Percentiles rank a stretch among this genome's conserved stretches.
phyloP scores from a whole-genome alignment of 2,329 filamentous ascomycete genomes.

The Plenodomus lindquistii region DNA sequence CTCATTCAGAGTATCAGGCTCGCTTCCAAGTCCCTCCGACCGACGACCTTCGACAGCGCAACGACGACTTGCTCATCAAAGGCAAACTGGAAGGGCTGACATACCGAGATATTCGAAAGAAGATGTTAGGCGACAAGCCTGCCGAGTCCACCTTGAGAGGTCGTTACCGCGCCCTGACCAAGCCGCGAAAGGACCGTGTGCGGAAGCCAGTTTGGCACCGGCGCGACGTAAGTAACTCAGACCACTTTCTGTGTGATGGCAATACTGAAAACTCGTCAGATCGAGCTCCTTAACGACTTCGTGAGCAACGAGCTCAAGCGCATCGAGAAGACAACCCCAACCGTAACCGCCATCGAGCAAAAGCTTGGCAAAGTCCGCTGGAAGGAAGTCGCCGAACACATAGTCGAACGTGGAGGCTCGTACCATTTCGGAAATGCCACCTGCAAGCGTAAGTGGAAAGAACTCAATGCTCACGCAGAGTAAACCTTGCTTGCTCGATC shows the following conservation, averaged over 20 bases:
- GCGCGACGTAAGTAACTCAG: slow-evolving; percentile 64
- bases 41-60: slow-evolving; percentile 18
- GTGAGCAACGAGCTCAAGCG: slow-evolving; percentile 28
- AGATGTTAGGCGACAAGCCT: slow-evolving; percentile 61
- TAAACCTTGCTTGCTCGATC: neutral
- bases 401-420: slow-evolving; percentile 56
- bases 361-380: slow-evolving; percentile 56
- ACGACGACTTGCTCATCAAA: slow-evolving; percentile 52
- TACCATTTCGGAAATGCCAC: slow-evolving; percentile 65
- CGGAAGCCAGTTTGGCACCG: slow-evolving; percentile 67
- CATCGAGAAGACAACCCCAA: slow-evolving; percentile 14
- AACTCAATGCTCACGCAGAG: slow-evolving; percentile 30
- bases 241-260: neutral
- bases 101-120: slow-evolving; percentile 65
- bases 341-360: slow-evolving; percentile 13
- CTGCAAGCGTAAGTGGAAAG: slow-evolving; percentile 65
- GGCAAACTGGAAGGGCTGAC: slow-evolving; percentile 61
- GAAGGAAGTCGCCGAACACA: slow-evolving; percentile 62
- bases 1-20: slow-evolving; percentile 1
- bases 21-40: slow-evolving; percentile 2
- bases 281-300: slow-evolving; percentile 25
- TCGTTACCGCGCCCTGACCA: slow-evolving; percentile 67
- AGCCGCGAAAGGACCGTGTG: slow-evolving; percentile 63
- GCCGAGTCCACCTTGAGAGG: slow-evolving; percentile 75
- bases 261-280: slow-evolving; percentile 20